Evolutionary conservation across 2,329 filamentous ascomycete species (phyloP).

Genomic region (Mariannaea sp.): DNA sequence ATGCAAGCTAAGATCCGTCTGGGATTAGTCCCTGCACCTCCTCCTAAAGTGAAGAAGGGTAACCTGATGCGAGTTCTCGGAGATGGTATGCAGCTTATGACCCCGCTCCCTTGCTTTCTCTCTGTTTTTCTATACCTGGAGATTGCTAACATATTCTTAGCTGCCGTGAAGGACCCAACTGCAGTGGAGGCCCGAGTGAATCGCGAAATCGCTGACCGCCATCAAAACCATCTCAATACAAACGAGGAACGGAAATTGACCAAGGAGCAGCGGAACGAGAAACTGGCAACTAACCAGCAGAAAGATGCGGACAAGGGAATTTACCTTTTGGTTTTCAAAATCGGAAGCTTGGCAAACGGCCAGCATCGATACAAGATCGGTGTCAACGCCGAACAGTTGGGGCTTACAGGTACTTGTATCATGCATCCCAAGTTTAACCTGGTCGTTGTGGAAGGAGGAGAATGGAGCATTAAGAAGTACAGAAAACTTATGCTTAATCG

Average conservation of each 20-base stretch:
- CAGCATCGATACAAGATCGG: conserved; percentile 93
- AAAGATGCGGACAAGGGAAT: conserved; percentile 88
- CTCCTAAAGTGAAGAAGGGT: conserved; percentile 94
- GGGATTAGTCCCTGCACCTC: conserved; percentile 85
- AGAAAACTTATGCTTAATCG: conserved; percentile 93
- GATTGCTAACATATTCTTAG: conserved; percentile 36
- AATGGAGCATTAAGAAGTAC: conserved; percentile 81
- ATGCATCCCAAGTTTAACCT: conserved; percentile 89
- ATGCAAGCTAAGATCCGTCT: conserved; percentile 94
- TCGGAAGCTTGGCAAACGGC: conserved; percentile 87
- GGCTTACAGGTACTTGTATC: conserved; percentile 86
- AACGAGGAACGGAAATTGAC: conserved; percentile 89
- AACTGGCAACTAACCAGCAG: conserved; percentile 80
- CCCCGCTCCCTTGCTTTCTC: neutral
- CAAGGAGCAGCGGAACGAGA: conserved; percentile 85
- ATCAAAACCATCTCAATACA: conserved; percentile 72
- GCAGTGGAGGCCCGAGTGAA: conserved; percentile 95
- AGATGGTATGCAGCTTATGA: conserved; percentile 64
- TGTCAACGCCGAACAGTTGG: conserved; percentile 88
- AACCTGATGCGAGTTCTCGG: conserved; percentile 98
- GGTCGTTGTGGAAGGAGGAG: conserved; percentile 89
- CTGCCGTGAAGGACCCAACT: conserved; percentile 89
- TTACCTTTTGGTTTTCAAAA: conserved; percentile 84
- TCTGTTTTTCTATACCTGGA: neutral
- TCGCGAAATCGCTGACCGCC: conserved; percentile 86